These are phyloP conservation scores for Aspergillus steynii DNA, from an alignment of 495 filamentous ascomycete species.

Conservation along the genomic window DNA sequence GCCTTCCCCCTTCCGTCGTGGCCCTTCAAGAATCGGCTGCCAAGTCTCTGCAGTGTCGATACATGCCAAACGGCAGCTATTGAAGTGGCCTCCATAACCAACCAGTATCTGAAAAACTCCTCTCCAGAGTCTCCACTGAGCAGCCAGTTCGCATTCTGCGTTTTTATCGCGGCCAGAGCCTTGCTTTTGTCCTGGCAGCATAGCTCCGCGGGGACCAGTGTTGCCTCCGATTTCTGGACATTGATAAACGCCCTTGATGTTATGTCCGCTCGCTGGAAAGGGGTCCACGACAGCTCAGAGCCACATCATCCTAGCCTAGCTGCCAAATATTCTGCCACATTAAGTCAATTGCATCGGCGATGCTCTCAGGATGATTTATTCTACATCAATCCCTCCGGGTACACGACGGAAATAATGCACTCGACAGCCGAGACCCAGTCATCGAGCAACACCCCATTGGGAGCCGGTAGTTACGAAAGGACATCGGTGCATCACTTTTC, in stretches of 20 bases:
- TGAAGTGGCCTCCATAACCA: conserved; percentile 38
- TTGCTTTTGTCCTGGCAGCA: conserved; percentile 31
- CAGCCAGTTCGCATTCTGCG: conserved; percentile 41
- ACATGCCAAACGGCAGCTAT: conserved; percentile 42
- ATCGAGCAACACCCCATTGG: background rate
- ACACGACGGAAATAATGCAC: conserved; percentile 7
- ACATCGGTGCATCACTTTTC: too few relatives aligned
- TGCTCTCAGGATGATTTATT: conserved; percentile 1
- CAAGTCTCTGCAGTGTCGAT: conserved; percentile 40
- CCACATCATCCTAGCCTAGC: background rate
- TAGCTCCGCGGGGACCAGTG: conserved; percentile 16
- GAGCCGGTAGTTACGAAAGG: background rate
- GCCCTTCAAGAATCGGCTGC: conserved; percentile 31
- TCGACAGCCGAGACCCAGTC: background rate
- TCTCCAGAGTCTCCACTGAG: conserved; percentile 20
- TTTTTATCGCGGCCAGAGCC: conserved; percentile 39
- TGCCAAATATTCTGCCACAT: conserved; percentile 9
- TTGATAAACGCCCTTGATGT: conserved; percentile 31
- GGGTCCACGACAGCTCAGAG: background rate
- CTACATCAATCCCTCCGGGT: conserved; percentile 3
- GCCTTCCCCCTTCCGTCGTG: conserved; percentile 41
- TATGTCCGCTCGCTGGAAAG: conserved; percentile 31
- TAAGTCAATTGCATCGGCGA: conserved; percentile 3
- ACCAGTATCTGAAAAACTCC: conserved; percentile 36
- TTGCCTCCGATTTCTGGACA: conserved; percentile 29